Percentiles rank a stretch among this genome's conserved stretches.
Conservation (phyloP, 2,329 filamentous ascomycete genomes). For the Aspergillus sp. region DNA sequence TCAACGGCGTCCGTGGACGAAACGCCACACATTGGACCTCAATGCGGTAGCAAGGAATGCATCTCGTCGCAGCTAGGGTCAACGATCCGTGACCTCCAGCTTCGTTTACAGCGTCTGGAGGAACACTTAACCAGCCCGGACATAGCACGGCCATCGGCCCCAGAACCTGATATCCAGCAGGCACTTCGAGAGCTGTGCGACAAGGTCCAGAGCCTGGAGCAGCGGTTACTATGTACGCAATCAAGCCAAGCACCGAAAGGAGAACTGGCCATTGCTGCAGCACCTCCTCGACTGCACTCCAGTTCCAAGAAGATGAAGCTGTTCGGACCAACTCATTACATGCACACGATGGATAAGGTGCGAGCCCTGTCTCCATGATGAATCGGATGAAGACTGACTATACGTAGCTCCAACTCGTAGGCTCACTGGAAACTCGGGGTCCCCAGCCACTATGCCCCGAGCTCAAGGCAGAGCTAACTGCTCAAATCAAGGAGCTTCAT, state of each 20-base stretch:
- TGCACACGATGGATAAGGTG: slow-evolving; percentile 18
- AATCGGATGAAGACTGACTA: background rate
- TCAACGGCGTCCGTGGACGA: background rate
- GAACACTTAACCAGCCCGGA: background rate
- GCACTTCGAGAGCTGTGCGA: slow-evolving; percentile 10
- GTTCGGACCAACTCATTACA: slow-evolving; percentile 18
- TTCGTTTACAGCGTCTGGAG: slow-evolving; percentile 12
- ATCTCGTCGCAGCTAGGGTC: background rate
- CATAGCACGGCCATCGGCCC: background rate
- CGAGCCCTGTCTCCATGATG: background rate
- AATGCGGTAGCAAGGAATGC: background rate
- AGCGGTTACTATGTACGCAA: slow-evolving; percentile 3
- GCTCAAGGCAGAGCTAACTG: slow-evolving; percentile 17
- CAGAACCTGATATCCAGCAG: background rate
- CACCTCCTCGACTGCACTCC: slow-evolving; percentile 11
- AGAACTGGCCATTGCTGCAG: slow-evolving; percentile 1
- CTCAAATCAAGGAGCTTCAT: slow-evolving; percentile 19
- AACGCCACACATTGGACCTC: background rate
- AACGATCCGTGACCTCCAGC: slow-evolving; percentile 6
- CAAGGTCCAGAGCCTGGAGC: slow-evolving; percentile 10
- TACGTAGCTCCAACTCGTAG: slow-evolving; percentile 13
- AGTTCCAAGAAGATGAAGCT: slow-evolving; percentile 18
- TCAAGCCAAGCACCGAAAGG: background rate
- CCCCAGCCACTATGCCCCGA: slow-evolving; percentile 13
- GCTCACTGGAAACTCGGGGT: slow-evolving; percentile 9